Evolutionary conservation across 2,329 filamentous ascomycete species (phyloP), one percentile per base, ranked within the genome.

Genomic region (Huntiella omanensis): DNA sequence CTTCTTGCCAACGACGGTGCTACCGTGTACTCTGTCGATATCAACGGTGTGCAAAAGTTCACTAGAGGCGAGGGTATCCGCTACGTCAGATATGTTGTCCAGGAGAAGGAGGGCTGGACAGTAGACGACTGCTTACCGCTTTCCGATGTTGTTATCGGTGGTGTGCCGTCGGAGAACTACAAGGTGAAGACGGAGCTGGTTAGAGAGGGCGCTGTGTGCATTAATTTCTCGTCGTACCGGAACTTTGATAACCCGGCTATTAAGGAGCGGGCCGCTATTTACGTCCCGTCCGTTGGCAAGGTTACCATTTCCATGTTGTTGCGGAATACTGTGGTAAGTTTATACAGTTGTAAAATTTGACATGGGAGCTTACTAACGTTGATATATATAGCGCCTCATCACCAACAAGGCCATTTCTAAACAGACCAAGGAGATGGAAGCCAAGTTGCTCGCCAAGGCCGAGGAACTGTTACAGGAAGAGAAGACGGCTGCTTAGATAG

Each of bases 141-240:
- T 50, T 94, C 86, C 58, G 91, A 98, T 60, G 88, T 96, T 13
- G 81, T 98, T 51, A 92, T 98, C 56, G 83, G 83, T 46, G 91
- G 91, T 53, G 91, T 98, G 2, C 91, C 91, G 0, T 75, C 77
- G 17, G 82, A 94, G 52, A 74, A 70, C 50, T 98, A 81, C 72
- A 95, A 96, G 68, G 82, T 98, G 19, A 83, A 87, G 4, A 81
- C 80, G 3, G 74, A 83, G 44, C 67, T 91, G 51, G 69, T 98
- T 56, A 75, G 85, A 40, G 83, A 94, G 48, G 91, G 91, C 41
- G 87, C 84, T 28, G 84, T 94, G n/a, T 98, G 91, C 69, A 87
- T 98, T 66, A 98, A 98, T 65, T 96, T 98, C 61, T 92, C 86
- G 5, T 94, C 84, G 44, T 85, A 83, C 62, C 84, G 87, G 67